Evolutionary conservation across 805 yeast species (phyloP).

Genomic region (Jamesozyma spencerorum): DNA sequence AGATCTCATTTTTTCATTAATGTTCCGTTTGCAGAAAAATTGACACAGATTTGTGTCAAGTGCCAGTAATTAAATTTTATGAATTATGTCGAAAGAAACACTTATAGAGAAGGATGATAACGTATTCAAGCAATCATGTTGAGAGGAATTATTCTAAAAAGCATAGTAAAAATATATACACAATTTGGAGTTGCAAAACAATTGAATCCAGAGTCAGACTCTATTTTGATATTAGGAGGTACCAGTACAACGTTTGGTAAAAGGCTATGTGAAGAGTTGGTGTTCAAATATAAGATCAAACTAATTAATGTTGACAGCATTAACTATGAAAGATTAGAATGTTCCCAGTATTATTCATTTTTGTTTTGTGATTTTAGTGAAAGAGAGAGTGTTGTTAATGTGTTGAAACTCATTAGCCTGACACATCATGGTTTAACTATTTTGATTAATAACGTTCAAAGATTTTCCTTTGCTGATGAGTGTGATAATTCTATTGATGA

Average conservation of each 20-base stretch:
- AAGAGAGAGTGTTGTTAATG: conserved; percentile 1
- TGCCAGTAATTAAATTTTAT: too few species aligned
- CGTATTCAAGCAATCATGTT: too few species aligned
- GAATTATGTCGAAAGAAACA: too few species aligned
- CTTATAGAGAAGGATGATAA: too few species aligned
- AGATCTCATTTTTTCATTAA: too few species aligned
- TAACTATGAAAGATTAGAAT: background rate
- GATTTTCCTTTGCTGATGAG: conserved; percentile 2
- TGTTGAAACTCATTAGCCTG: background rate
- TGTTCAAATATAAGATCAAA: conserved; percentile 1
- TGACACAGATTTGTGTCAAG: too few species aligned
- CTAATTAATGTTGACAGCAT: conserved; percentile 14
- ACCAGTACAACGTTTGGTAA: conserved; percentile 14
- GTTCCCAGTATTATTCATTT: background rate
- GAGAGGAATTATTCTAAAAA: background rate
- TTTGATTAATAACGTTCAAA: conserved; percentile 18
- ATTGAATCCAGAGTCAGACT: conserved; percentile 9
- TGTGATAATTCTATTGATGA: conserved; percentile 2
- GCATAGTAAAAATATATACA: background rate
- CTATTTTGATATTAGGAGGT: conserved; percentile 18
- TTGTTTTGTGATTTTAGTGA: conserved; percentile 6
- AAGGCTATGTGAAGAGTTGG: conserved; percentile 8
- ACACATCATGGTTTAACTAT: conserved; percentile 4
- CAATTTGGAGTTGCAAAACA: conserved; percentile 1
- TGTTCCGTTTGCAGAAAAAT: too few species aligned